These are phyloP conservation scores for Dothistroma pini DNA, from an alignment of 2,329 filamentous ascomycete genomes.

Conservation along the genomic window DNA sequence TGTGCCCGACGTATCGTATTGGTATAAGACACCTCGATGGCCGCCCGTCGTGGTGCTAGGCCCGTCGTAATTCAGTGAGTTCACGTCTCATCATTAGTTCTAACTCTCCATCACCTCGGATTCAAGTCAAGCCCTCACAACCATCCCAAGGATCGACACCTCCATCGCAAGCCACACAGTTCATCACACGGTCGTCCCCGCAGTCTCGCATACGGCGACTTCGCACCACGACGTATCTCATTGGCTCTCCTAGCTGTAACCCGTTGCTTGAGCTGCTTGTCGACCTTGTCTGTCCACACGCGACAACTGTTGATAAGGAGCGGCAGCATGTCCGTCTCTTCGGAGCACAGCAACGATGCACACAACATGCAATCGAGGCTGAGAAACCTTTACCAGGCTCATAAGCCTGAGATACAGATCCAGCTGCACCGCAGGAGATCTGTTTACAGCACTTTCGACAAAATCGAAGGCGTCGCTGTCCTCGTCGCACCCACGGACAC, in stretches of 20 bases:
- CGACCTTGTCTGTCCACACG: conserved; percentile 10
- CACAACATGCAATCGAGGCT: conserved; percentile 27
- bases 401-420: conserved; percentile 44
- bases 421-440: conserved; percentile 38
- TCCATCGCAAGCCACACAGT: conserved; percentile 3
- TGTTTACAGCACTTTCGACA: conserved; percentile 56
- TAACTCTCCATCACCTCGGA: conserved; percentile 4
- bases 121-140: background rate
- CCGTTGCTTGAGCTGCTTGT: conserved; percentile 2
- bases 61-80: background rate
- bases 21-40: conserved; percentile 3
- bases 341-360: conserved; percentile 13
- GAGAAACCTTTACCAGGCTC: conserved; percentile 26
- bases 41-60: background rate
- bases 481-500: conserved; percentile 52
- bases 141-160: background rate
- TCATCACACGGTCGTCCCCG: conserved; percentile 3
- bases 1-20: background rate
- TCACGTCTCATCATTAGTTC: conserved; percentile 1
- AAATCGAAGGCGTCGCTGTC: conserved; percentile 52
- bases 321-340: conserved; percentile 16
- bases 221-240: conserved; percentile 2
- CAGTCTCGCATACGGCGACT: background rate
- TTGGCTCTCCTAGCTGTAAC: conserved; percentile 6
- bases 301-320: background rate